Evolutionary conservation across 768 basidiomycete species (phyloP), one percentile per base, ranked within the genome.

Genomic region (Roridomyces roridus): DNA sequence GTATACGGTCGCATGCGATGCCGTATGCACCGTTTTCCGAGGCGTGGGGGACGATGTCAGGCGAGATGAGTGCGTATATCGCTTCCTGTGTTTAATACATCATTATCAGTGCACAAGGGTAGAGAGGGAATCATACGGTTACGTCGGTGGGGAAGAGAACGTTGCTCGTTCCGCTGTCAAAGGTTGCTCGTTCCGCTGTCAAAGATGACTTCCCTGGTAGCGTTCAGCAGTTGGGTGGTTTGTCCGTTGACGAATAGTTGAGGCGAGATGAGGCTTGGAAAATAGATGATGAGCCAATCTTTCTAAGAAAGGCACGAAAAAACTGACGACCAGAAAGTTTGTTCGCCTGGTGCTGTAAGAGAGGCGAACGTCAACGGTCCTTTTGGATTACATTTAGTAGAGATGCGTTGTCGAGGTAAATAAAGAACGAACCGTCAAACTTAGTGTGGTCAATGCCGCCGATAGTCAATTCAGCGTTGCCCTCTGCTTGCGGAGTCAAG

Each of bases 101-200:
- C n/a, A n/a, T n/a, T n/a, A n/a, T n/a, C n/a, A n/a, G n/a, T n/a
- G n/a, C n/a, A n/a, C n/a, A n/a, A n/a, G n/a, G n/a, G n/a, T n/a
- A n/a, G n/a, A n/a, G n/a, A n/a, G n/a, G n/a, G n/a, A n/a, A n/a
- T n/a, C n/a, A n/a, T n/a, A n/a, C 76, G 1, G 84, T 73, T 26
- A 80, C 82, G 36, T 65, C 64, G 25, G 80, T 77, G 41, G 77
- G 72, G 52, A 85, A 81, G 25, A 84, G 67, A 7, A 14, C 11
- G 18, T 41, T 41, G 14, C 39, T 41, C 23, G 83, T 85, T 20
- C 85, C n/a, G n/a, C n/a, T n/a, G n/a, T n/a, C n/a, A n/a, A n/a
- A n/a, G n/a, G 66, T 85, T 85, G 63, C 81, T 82, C 21, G 83
- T 85, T 29, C 85, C 82, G 53, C 78, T 80, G 67, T 85, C 83